A percentile compares a stretch with the other conserved stretches of the same genome.
These are phyloP conservation scores for Tagetes patula DNA, from an alignment of 129 eudicot species.

Conservation along the genomic window DNA sequence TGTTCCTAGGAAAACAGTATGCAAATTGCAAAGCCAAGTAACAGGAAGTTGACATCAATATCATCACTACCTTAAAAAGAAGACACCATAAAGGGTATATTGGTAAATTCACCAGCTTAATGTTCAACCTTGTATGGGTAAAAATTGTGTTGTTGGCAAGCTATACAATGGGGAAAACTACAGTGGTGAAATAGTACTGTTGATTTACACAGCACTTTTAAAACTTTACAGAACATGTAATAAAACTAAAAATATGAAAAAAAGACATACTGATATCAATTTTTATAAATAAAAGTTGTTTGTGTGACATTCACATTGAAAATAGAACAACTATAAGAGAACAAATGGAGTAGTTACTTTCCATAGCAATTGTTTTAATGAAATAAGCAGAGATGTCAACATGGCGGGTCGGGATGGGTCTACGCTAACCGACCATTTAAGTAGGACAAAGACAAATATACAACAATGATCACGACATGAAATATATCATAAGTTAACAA, in stretches of 20 bases:
- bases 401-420: not conserved
- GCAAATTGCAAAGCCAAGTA: conserved; percentile 10
- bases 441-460: not conserved
- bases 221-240: not conserved
- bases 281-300: not conserved
- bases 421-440: not conserved
- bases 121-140: not conserved
- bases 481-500: not conserved
- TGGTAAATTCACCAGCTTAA: conserved; percentile 19
- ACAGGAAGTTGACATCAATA: not conserved
- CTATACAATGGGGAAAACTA: not conserved
- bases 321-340: conserved; percentile 16
- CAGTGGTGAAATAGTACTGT: conserved; percentile 20
- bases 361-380: not conserved
- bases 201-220: not conserved
- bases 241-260: not conserved
- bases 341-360: conserved; percentile 9
- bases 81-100: not conserved
- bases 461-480: not conserved
- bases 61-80: not conserved
- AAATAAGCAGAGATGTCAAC: not conserved
- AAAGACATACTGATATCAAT: not conserved
- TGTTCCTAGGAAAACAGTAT: not conserved
- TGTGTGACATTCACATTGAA: conserved; percentile 5
- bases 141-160: conserved; percentile 17